These are phyloP conservation scores for Beta lomatogona DNA, from an alignment of 179 eudicot genomes.

Conservation along the genomic window DNA sequence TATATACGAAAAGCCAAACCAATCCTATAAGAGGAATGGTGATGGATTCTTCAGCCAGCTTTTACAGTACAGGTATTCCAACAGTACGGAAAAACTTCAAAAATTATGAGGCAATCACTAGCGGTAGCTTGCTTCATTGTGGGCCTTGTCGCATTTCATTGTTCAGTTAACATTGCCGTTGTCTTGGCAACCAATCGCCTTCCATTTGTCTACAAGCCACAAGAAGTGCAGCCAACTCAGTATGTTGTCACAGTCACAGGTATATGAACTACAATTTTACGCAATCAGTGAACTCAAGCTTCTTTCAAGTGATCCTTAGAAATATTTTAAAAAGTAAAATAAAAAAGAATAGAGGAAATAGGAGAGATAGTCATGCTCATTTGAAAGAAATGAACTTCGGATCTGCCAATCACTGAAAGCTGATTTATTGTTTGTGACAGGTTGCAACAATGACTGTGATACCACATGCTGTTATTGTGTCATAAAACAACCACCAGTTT, in stretches of 20 bases:
- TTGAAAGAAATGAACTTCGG: neutral
- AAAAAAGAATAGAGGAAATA: too few species aligned
- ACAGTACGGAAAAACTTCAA: too few species aligned
- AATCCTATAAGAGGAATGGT: conserved; percentile 27
- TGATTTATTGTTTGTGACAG: conserved; percentile 31
- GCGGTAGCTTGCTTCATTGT: conserved; percentile 15
- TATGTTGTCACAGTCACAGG: conserved; percentile 53
- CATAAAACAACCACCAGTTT: conserved; percentile 65
- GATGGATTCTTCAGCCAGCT: neutral
- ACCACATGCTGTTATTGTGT: conserved; percentile 72
- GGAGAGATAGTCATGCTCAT: neutral
- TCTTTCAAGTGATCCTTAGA: too few species aligned
- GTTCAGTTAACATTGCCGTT: conserved; percentile 6
- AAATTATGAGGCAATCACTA: conserved; percentile 23
- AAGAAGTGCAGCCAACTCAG: conserved; percentile 32
- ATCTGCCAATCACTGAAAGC: neutral
- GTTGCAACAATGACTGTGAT: conserved; percentile 70
- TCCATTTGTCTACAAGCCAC: conserved; percentile 37
- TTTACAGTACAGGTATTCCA: neutral
- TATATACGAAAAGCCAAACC: conserved; percentile 19
- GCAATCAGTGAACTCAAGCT: neutral
- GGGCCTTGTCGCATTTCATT: neutral
- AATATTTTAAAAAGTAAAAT: too few species aligned
- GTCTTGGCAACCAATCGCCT: conserved; percentile 40
- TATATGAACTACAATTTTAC: conserved; percentile 6